These are phyloP conservation scores for Ambrosia hybrid DNA, from an alignment of 140 eudicot species.

Conservation along the genomic window DNA sequence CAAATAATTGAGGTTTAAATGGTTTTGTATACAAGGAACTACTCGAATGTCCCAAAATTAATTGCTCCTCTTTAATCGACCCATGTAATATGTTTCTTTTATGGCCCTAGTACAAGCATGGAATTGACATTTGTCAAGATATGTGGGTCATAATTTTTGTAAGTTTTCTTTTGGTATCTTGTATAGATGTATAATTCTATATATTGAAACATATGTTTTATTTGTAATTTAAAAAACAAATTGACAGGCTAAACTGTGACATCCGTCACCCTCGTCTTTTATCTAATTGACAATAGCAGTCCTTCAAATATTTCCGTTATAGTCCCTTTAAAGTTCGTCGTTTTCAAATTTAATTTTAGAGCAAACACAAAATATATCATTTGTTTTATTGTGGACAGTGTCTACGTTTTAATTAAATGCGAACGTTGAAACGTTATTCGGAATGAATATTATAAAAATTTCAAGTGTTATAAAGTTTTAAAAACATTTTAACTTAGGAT, in stretches of 20 bases:
- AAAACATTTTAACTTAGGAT: no score
- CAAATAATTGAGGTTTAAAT: slow-evolving; percentile 31
- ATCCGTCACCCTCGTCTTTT: no score
- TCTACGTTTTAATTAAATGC: no score
- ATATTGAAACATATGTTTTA: not conserved
- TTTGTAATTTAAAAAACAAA: not conserved
- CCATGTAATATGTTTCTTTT: slow-evolving; percentile 43
- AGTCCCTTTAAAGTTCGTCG: no score
- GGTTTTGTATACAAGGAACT: slow-evolving; percentile 30
- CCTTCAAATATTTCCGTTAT: no score
- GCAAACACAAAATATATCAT: no score
- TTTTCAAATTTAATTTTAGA: no score
- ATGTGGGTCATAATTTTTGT: slow-evolving; percentile 12
- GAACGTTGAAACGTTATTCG: no score
- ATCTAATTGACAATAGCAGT: no score
- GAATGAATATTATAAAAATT: no score
- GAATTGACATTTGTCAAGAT: slow-evolving; percentile 10
- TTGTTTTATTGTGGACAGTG: no score
- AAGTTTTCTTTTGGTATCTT: slow-evolving; percentile 9
- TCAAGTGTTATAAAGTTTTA: no score
- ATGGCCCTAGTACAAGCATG: slow-evolving; percentile 29
- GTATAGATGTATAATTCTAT: not conserved
- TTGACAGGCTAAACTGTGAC: not conserved
- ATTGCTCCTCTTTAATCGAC: slow-evolving; percentile 26
- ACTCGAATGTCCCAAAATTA: slow-evolving; percentile 32